Percentiles rank a stretch among this genome's conserved stretches.
phyloP scores from a whole-genome alignment of 179 eudicot genomes.

The Beta corolliflora region DNA sequence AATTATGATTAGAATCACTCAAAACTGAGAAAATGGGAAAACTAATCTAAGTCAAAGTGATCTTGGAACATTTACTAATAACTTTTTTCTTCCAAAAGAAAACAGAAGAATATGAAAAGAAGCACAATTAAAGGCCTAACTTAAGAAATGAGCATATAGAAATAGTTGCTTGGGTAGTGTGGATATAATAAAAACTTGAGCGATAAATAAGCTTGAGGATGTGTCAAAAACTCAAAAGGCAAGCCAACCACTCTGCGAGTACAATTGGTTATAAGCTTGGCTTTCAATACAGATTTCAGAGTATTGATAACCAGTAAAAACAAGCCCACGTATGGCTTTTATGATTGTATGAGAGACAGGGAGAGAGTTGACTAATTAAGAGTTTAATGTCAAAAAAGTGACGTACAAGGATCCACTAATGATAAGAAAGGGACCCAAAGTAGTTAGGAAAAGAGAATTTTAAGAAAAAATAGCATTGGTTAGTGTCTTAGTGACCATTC shows the following conservation, averaged over 20 bases:
- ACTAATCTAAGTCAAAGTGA: no score
- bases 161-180: no score
- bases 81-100: no score
- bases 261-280: not conserved
- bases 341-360: not conserved
- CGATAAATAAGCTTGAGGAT: not conserved
- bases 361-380: conserved; percentile 31
- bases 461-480: no score
- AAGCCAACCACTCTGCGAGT: not conserved
- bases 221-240: not conserved
- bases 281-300: not conserved
- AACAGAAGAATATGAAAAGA: no score
- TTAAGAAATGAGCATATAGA: no score
- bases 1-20: no score
- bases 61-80: no score
- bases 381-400: conserved; percentile 42
- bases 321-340: conserved; percentile 24
- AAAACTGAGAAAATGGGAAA: no score
- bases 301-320: conserved; percentile 18
- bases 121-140: no score
- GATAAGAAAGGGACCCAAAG: conserved; percentile 45
- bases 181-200: not conserved
- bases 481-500: no score
- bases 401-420: conserved; percentile 56
- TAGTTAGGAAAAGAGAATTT: conserved; percentile 42